phyloP scores from a whole-genome alignment of 2,329 filamentous ascomycete species.

The Cryphonectria radicalis region DNA sequence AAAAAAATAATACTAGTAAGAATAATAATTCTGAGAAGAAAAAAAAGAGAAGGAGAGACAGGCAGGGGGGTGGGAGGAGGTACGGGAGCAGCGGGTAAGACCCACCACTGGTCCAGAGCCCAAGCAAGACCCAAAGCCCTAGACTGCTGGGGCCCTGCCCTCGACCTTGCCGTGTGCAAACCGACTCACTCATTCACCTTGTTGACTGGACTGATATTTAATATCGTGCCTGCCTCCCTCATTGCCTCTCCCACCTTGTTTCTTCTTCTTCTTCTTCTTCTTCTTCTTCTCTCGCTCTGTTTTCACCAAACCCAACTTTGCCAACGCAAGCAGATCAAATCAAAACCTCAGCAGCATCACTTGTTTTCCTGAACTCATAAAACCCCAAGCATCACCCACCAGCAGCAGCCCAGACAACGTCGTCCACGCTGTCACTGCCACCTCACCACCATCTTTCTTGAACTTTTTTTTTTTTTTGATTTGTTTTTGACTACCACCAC shows the following conservation, averaged over 20 bases:
- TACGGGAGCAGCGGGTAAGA: constrained; percentile 2
- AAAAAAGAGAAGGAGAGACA: neutral
- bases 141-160: neutral
- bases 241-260: neutral
- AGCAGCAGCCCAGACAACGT: neutral
- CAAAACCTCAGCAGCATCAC: neutral
- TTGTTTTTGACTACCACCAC: neutral
- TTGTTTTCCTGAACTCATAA: neutral
- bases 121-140: neutral
- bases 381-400: constrained; percentile 12
- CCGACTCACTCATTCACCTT: neutral
- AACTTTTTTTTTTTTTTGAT: neutral
- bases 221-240: constrained; percentile 17
- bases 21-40: neutral
- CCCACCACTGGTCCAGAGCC: constrained; percentile 6
- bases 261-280: neutral
- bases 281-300: neutral
- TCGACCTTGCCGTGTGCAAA: neutral
- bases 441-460: neutral
- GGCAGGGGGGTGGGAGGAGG: neutral
- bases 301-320: neutral
- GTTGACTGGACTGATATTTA: constrained; percentile 18
- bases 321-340: neutral
- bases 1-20: neutral
- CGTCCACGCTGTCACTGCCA: neutral